Evolutionary conservation across 345 rosid species (phyloP).

Genomic region (Euclidium syriacum): DNA sequence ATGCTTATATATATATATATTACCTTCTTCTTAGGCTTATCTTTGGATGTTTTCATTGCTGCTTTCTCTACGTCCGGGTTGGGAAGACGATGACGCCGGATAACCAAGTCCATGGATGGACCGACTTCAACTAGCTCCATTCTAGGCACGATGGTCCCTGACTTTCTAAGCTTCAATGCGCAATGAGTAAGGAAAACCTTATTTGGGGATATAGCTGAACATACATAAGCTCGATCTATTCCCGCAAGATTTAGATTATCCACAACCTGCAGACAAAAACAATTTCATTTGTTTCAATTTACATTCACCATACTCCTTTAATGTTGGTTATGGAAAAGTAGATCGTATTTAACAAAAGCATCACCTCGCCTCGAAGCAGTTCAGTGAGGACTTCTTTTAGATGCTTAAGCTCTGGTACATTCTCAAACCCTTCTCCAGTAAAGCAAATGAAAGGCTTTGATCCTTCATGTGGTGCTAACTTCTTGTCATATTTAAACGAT

Average conservation of each 20-base stretch:
- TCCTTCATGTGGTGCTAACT: conserved; percentile 62
- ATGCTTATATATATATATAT: not conserved
- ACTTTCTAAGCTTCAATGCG: conserved; percentile 76
- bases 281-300: conserved; percentile 1
- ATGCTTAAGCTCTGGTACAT: conserved; percentile 70
- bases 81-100: conserved; percentile 92
- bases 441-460: conserved; percentile 85
- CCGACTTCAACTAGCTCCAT: conserved; percentile 92
- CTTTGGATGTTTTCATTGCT: conserved; percentile 73
- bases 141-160: conserved; percentile 83
- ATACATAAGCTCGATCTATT: conserved; percentile 71
- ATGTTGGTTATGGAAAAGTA: not conserved
- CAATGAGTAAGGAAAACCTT: conserved; percentile 74
- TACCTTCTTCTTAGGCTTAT: conserved; percentile 89
- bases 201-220: conserved; percentile 71
- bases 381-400: conserved; percentile 85
- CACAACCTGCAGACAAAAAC: conserved; percentile 55
- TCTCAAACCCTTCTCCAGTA: conserved; percentile 83
- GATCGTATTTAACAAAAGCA: not conserved
- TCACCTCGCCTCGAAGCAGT: conserved; percentile 82
- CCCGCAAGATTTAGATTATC: conserved; percentile 87
- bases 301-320: not conserved
- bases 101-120: conserved; percentile 91
- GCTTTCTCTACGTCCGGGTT: conserved; percentile 68
- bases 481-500: conserved; percentile 68